Base-by-base conservation (phyloP, 2,329 filamentous ascomycete species). In the Neonectria punicea region DNA sequence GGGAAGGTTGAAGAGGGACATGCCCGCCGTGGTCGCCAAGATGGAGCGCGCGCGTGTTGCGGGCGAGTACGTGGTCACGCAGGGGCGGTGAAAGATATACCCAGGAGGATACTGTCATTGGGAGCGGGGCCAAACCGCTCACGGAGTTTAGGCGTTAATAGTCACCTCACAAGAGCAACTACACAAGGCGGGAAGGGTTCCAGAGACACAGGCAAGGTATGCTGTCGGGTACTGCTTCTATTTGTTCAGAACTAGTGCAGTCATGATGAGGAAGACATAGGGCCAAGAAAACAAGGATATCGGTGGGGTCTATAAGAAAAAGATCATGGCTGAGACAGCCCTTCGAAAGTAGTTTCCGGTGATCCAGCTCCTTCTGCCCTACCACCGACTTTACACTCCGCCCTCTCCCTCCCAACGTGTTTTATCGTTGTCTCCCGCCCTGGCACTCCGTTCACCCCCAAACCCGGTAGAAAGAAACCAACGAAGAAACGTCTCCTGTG, bases 21-120 rank as follows among this genome's bases (percentile, higher is more conserved):
- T 91, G 85, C 87, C 89, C 16, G 83, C 86, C 20, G 85, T 86
- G 4, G 87, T 89, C 72, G 89, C 89, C 58, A 86, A 83, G 76
- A 90, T 90, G 85, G 88, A 90, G 81, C 83, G 88, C 76, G 89
- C 89, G 62, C 81, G 86, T 66, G 83, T 86, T 16, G 89, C 87
- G 22, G 86, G 85, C 16, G 83, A 86, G 69, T 89, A 89, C 75
- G 86, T 87, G 8, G 80, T 86, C 25, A 74, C 74, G 28, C 72
- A 75, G 36, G 72, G 74, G 18, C 68, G 73, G 61, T 77, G 70
- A 74, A 50, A 10, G 47, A 20, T 30, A 59, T 59, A 72, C 67
- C 71, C 47, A 55, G 60, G 46, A 54, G 18, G 30, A 20, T 34
- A 28, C 11, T 46, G 22, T 51, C 20, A 28, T n/a, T 18, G 20